These are phyloP conservation scores for Taxillus chinensis DNA, from an alignment of 164 flowering plant genomes.

Conservation along the genomic window DNA sequence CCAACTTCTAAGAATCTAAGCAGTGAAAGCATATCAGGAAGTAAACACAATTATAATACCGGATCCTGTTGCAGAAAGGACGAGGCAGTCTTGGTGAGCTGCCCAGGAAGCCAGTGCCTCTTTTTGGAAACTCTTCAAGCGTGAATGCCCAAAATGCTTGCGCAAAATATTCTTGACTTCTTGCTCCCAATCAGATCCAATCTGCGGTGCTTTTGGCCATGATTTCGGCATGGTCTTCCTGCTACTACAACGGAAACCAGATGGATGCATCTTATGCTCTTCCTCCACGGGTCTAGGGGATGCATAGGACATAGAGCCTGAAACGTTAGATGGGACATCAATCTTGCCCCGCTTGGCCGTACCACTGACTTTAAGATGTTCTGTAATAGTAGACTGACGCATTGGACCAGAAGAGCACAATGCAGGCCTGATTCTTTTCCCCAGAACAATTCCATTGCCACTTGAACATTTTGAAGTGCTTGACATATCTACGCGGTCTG, in stretches of 20 bases:
- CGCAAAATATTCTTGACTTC: constrained; percentile 34
- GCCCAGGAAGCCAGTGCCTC: constrained; percentile 75
- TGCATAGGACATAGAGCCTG: constrained; percentile 12
- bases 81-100: constrained; percentile 64
- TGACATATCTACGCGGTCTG: constrained; percentile 8
- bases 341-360: constrained; percentile 21
- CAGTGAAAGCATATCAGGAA: background rate
- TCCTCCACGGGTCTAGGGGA: constrained; percentile 9
- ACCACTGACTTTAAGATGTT: constrained; percentile 26
- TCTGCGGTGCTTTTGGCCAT: constrained; percentile 15
- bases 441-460: constrained; percentile 11
- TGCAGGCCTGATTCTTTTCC: constrained; percentile 22
- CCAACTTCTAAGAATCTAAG: background rate
- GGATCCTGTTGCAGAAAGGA: constrained; percentile 95
- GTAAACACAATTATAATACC: constrained; percentile 30
- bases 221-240: constrained; percentile 5
- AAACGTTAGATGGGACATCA: constrained; percentile 7
- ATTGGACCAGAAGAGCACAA: constrained; percentile 12
- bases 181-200: constrained; percentile 52
- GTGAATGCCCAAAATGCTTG: constrained; percentile 61
- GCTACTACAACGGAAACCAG: background rate
- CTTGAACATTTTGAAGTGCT: constrained; percentile 14
- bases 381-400: constrained; percentile 49
- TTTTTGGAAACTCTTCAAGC: constrained; percentile 74
- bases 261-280: constrained; percentile 6